Conservation (phyloP, 768 basidiomycete species). For the Tylopilus rubrobrunneus region DNA sequence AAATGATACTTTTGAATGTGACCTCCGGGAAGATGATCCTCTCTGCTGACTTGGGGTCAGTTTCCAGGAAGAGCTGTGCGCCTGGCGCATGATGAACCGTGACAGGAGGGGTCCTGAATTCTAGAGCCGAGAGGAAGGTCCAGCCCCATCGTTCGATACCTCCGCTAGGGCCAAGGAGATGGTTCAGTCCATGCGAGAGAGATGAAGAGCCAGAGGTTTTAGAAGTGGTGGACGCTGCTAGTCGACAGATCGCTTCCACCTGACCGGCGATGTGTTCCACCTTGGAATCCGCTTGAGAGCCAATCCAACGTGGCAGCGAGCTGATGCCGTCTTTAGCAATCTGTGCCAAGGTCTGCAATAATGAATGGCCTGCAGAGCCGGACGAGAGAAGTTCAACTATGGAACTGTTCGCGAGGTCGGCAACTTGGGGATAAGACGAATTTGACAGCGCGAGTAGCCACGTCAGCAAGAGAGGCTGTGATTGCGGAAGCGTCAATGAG, state of each 20-base stretch:
- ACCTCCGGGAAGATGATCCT: conserved; percentile 54
- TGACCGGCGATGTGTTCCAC: conserved; percentile 65
- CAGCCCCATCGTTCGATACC: conserved; percentile 93
- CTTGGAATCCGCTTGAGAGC: conserved; percentile 68
- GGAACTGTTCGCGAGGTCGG: conserved; percentile 41
- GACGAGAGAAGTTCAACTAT: conserved; percentile 44
- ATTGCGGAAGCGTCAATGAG: conserved; percentile 59
- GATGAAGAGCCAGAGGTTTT: conserved; percentile 31
- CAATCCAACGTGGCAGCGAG: conserved; percentile 68
- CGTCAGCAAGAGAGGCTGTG: conserved; percentile 63
- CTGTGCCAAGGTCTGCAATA: conserved; percentile 56
- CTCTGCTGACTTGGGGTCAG: conserved; percentile 34
- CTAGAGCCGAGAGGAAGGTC: conserved; percentile 76
- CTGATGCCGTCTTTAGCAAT: conserved; percentile 63
- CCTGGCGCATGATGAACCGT: conserved; percentile 44
- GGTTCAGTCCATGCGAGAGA: conserved; percentile 52
- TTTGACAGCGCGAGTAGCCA: conserved; percentile 72
- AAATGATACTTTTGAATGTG: conserved; percentile 51
- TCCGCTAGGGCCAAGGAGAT: conserved; percentile 74
- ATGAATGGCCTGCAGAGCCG: conserved; percentile 41
- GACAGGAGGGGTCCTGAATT: conserved; percentile 58
- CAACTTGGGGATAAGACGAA: conserved; percentile 53
- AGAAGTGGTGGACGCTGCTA: conserved; percentile 27
- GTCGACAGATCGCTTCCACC: conserved; percentile 65
- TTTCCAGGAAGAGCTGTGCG: conserved; percentile 57